phyloP scores from a whole-genome alignment of 169 alveolate species.

The Eimeria necatrix region DNA sequence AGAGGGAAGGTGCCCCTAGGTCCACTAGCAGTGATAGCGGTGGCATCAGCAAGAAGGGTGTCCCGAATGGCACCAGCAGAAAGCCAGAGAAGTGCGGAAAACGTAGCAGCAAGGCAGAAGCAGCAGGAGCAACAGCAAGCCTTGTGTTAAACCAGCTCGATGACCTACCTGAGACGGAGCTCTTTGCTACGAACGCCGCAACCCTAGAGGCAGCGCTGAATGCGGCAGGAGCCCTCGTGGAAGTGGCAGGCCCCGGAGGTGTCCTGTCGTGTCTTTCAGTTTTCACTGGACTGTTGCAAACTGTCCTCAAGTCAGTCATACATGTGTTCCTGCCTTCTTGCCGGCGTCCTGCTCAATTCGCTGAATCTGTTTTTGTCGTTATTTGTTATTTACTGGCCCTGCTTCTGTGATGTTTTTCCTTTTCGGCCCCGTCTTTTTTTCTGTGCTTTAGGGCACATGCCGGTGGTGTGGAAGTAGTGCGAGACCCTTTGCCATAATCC shows the following conservation, averaged over 20 bases:
- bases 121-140: background rate
- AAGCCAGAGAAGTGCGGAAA: background rate
- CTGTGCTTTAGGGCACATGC: background rate
- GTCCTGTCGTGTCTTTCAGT: background rate
- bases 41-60: background rate
- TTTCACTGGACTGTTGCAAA: background rate
- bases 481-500: too few relatives aligned
- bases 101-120: background rate
- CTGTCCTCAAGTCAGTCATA: background rate
- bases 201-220: conserved; percentile 25
- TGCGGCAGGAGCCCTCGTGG: conserved; percentile 20
- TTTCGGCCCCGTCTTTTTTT: background rate
- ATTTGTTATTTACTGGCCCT: too few relatives aligned
- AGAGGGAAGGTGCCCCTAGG: background rate
- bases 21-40: conserved; percentile 4
- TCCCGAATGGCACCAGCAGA: background rate
- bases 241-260: conserved; percentile 9
- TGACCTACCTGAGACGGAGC: conserved; percentile 29
- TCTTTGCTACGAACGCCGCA: conserved; percentile 36
- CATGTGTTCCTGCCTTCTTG: background rate
- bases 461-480: too few relatives aligned
- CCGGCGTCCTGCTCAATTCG: background rate
- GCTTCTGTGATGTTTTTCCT: background rate
- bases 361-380: background rate
- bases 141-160: background rate